A percentile compares a stretch with the other conserved stretches of the same genome.
These are phyloP conservation scores for Kwoniella newhampshirensis DNA, from an alignment of 768 basidiomycete species.

Conservation along the genomic window DNA sequence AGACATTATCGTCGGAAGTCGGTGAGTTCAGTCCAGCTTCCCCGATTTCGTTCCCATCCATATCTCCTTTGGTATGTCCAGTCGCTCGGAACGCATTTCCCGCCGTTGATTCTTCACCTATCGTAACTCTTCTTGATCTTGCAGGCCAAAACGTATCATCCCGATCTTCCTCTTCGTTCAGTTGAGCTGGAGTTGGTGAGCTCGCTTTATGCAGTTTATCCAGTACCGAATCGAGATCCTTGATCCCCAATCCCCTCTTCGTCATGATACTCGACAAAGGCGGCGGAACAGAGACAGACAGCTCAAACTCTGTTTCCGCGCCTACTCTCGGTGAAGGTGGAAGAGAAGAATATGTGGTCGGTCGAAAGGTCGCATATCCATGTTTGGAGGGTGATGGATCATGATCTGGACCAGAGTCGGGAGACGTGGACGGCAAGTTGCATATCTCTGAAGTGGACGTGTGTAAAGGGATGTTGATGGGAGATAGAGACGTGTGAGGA, in stretches of 20 bases:
- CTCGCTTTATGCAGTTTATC: conserved; percentile 4
- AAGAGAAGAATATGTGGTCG: conserved; percentile 42
- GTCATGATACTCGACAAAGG: conserved; percentile 1
- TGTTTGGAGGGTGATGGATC: neutral
- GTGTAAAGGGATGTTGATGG: conserved; percentile 3
- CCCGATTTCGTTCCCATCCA: neutral
- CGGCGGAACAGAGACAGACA: neutral
- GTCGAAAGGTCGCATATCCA: conserved; percentile 6
- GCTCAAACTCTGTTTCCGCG: conserved; percentile 13
- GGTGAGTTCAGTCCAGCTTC: too few species aligned
- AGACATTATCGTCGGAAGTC: neutral
- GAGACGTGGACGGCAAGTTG: conserved; percentile 1
- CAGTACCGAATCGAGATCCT: conserved; percentile 25
- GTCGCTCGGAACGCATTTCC: too few species aligned
- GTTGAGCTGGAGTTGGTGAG: neutral
- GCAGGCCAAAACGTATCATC: conserved; percentile 34
- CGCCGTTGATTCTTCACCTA: conserved; percentile 16
- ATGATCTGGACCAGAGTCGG: neutral
- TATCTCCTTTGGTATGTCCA: neutral
- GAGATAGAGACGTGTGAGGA: neutral
- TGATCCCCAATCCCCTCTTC: conserved; percentile 17
- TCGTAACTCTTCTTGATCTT: conserved; percentile 23
- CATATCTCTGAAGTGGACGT: conserved; percentile 38
- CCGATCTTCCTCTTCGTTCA: neutral
- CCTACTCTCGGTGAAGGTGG: conserved; percentile 42